Evolutionary conservation across 2,329 filamentous ascomycete species (phyloP), one percentile per base, ranked within the genome.

Genomic region (Aspergillus chevalieri): DNA sequence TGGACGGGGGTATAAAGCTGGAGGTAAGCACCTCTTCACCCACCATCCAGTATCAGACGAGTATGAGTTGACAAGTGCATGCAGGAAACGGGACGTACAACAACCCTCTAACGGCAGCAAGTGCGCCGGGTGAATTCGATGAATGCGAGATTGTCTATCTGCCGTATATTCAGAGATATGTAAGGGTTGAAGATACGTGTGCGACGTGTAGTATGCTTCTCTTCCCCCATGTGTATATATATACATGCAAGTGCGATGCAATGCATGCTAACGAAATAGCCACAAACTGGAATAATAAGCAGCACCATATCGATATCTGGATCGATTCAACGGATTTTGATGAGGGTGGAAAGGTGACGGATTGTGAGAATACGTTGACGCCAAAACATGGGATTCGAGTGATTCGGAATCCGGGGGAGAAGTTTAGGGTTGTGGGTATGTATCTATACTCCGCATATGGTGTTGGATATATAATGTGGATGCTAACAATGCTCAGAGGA

Each of bases 251-350:
- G 4, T 30, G 26, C 26, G 12, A 12, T 12, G 26, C 26, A 30
- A 30, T 30, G 10, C 26, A 15, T 41, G 21, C 42, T 48, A 14
- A 51, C 26, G 1, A 15, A 15, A 26, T 42, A 44, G 50, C 33
- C 9, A 50, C 38, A 6, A 44, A 53, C 41, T 55, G 47, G 41
- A 12, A 46, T 7, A 33, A 26, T 4, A 46, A 43, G 26, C 48
- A 38, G 19, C 34, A 36, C 21, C 53, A 55, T 21, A 50, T 55
- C 19, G 53, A 55, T 41, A 47, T 55, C 36, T 55, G 53, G 53
- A 49, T 48, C 5, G 48, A 48, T 12, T 22, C 48, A n/a, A 34
- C 22, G 3, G 22, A 19, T 1, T 12, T 10, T n/a, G 45, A 47
- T 17, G 47, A 43, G 3, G 45, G 41, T 2, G 24, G 38, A 3